Evolutionary conservation across 257 asterid genomes (phyloP).

Genomic region (Solanum chmielewskii): DNA sequence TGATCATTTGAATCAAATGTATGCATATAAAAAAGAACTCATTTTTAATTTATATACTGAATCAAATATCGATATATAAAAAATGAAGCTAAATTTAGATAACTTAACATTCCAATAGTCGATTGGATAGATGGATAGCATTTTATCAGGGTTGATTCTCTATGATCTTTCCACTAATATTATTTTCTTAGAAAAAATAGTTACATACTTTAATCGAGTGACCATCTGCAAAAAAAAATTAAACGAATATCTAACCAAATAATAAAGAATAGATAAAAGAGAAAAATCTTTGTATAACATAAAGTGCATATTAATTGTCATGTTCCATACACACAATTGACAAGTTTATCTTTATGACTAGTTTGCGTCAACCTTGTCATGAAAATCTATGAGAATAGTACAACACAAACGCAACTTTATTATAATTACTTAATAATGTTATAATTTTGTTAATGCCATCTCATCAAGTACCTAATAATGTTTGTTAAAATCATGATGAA

Average conservation of each 20-base stretch:
- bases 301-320: neutral
- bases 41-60: neutral
- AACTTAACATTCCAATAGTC: neutral
- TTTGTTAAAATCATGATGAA: neutral
- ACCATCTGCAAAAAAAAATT: neutral
- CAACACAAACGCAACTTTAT: neutral
- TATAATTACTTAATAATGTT: neutral
- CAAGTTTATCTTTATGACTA: neutral
- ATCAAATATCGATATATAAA: neutral
- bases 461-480: slow-evolving; percentile 4
- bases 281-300: neutral
- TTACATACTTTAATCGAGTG: too few relatives aligned
- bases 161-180: neutral
- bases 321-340: neutral
- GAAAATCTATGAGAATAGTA: neutral
- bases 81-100: neutral
- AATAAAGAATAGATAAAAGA: neutral
- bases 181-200: too few relatives aligned
- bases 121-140: neutral
- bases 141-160: neutral
- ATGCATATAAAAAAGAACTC: neutral
- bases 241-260: neutral
- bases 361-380: slow-evolving; percentile 3
- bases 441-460: neutral
- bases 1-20: neutral